A percentile compares a stretch with the other conserved stretches of the same genome.
Evolutionary conservation across 768 basidiomycete genomes (phyloP).

Genomic region (Crucibulum laeve): DNA sequence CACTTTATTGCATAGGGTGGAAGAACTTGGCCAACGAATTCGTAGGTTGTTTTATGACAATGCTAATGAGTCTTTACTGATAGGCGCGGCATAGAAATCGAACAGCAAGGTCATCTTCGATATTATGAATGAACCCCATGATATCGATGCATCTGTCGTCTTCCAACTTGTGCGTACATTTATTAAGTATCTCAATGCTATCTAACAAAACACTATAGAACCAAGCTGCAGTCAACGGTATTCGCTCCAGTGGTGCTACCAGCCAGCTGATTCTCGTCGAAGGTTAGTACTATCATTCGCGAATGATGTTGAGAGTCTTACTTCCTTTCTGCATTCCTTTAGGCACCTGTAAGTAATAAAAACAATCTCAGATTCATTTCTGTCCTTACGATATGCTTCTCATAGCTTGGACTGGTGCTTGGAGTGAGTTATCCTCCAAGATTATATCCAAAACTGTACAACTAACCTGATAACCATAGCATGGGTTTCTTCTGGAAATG

Average conservation of each 20-base stretch:
- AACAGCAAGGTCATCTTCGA: slow-evolving; percentile 58
- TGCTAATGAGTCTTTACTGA: background rate
- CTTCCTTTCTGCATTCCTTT: background rate
- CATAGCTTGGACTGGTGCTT: slow-evolving; percentile 54
- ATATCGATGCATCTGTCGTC: slow-evolving; percentile 47
- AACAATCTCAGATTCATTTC: slow-evolving; percentile 12
- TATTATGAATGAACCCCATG: slow-evolving; percentile 65
- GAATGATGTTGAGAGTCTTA: background rate
- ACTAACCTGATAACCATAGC: background rate
- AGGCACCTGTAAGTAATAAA: slow-evolving; percentile 11
- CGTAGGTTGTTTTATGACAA: slow-evolving; percentile 25
- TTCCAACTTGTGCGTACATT: slow-evolving; percentile 39
- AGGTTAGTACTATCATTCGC: slow-evolving; percentile 14
- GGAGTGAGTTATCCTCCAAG: slow-evolving; percentile 19
- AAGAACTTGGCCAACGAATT: slow-evolving; percentile 51
- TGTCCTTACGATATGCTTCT: slow-evolving; percentile 2
- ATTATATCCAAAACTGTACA: background rate
- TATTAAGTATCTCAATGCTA: slow-evolving; percentile 1
- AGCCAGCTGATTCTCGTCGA: slow-evolving; percentile 47
- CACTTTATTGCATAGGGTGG: slow-evolving; percentile 38
- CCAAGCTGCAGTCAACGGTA: slow-evolving; percentile 65
- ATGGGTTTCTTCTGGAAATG: slow-evolving; percentile 4
- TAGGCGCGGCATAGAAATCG: slow-evolving; percentile 24
- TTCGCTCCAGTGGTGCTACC: slow-evolving; percentile 60
- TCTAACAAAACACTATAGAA: slow-evolving; percentile 27